Conservation (phyloP, 2,329 filamentous ascomycete species). For the Aaosphaeria pasadenensis region DNA sequence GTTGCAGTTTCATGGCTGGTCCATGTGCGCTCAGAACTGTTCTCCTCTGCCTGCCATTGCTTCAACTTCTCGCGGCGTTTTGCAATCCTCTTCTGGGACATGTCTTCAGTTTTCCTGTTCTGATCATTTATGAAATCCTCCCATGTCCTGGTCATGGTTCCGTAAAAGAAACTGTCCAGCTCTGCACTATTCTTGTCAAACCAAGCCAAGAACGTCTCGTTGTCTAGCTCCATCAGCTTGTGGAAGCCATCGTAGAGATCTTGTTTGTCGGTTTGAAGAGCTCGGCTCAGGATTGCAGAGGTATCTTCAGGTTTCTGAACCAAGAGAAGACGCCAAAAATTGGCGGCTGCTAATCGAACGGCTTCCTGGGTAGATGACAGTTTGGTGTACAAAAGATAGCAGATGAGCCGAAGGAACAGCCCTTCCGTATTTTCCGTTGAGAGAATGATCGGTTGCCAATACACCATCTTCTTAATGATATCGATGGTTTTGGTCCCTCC, state of each 20-base stretch:
- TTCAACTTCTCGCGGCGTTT: conserved; percentile 81
- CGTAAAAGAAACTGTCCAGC: conserved; percentile 79
- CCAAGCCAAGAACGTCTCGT: conserved; percentile 84
- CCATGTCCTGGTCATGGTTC: conserved; percentile 77
- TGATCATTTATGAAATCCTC: conserved; percentile 81
- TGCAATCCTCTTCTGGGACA: conserved; percentile 64
- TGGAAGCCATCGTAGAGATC: conserved; percentile 74
- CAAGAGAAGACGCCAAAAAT: conserved; percentile 85
- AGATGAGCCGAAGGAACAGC: conserved; percentile 80
- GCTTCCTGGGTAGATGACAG: conserved; percentile 67
- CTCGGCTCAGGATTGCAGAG: conserved; percentile 68
- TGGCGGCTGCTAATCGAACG: conserved; percentile 73
- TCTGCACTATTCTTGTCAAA: conserved; percentile 77
- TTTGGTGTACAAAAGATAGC: conserved; percentile 90
- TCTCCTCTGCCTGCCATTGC: conserved; percentile 71
- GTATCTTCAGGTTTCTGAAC: conserved; percentile 90
- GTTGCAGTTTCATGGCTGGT: conserved; percentile 84
- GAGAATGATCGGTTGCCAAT: conserved; percentile 93
- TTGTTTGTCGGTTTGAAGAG: conserved; percentile 67
- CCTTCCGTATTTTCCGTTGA: conserved; percentile 73
- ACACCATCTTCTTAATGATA: conserved; percentile 82
- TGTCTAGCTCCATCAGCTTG: conserved; percentile 82
- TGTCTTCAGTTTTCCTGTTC: conserved; percentile 76
- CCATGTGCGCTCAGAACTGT: conserved; percentile 67
- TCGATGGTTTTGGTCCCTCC: conserved; percentile 62